A percentile compares a stretch with the other conserved stretches of the same genome.
Evolutionary conservation across 2,329 filamentous ascomycete species (phyloP).

Genomic region (Hypoxylon sp.): DNA sequence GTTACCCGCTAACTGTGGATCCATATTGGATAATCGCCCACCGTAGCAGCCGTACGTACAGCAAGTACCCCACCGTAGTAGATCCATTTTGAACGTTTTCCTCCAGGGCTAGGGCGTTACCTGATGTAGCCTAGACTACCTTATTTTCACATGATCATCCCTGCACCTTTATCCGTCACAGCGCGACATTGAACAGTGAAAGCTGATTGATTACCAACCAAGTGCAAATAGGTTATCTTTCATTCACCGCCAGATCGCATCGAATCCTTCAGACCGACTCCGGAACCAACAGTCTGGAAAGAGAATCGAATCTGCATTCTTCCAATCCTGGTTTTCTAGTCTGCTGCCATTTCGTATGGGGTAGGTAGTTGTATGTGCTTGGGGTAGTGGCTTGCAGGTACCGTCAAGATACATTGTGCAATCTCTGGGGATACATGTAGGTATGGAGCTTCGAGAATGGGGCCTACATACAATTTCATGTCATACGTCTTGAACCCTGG

Average conservation of each 20-base stretch:
- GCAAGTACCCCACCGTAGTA: conserved; percentile 3
- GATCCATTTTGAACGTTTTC: conserved; percentile 19
- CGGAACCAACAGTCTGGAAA: conserved; percentile 42
- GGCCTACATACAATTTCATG: background rate
- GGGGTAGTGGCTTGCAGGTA: conserved; percentile 11
- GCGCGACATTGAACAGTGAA: conserved; percentile 18
- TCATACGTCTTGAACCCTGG: background rate
- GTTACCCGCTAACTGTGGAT: conserved; percentile 35
- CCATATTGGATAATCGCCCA: conserved; percentile 34
- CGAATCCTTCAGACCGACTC: conserved; percentile 44
- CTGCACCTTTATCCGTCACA: conserved; percentile 17
- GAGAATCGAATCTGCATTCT: conserved; percentile 25
- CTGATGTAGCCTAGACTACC: conserved; percentile 17
- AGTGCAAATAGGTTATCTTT: conserved; percentile 32
- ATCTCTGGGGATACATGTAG: background rate
- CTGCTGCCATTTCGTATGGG: background rate
- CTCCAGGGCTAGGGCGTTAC: conserved; percentile 23
- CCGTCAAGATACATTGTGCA: conserved; percentile 9
- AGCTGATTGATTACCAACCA: conserved; percentile 45
- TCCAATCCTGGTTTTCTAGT: conserved; percentile 21
- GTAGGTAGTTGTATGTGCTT: background rate
- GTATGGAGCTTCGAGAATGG: conserved; percentile 9
- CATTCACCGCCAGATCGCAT: conserved; percentile 47
- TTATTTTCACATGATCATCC: conserved; percentile 5
- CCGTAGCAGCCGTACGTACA: conserved; percentile 1